Evolutionary conservation across 305 asterid genomes (phyloP).

Genomic region (Fraxinus xanthoxyloides): DNA sequence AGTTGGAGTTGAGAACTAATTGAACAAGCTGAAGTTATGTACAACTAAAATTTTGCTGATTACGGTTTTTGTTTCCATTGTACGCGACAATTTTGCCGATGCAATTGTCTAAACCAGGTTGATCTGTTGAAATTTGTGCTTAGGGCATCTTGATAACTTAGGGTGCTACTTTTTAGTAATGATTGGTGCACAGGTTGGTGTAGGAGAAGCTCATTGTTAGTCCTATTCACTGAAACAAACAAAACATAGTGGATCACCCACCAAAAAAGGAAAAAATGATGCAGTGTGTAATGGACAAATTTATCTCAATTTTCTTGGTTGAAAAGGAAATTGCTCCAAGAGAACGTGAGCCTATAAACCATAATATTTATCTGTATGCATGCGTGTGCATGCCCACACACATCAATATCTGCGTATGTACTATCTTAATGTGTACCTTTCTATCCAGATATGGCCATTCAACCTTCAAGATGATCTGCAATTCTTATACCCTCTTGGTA

Average conservation of each 20-base stretch:
- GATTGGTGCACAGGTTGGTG: constrained; percentile 31
- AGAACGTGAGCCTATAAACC: background rate
- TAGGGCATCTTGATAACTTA: background rate
- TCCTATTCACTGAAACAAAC: constrained; percentile 39
- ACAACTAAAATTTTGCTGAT: background rate
- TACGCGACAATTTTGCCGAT: background rate
- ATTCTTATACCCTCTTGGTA: background rate
- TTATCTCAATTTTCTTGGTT: constrained; percentile 24
- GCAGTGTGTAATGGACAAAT: constrained; percentile 26
- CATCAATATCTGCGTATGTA: background rate
- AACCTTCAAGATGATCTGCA: background rate
- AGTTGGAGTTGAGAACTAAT: constrained; percentile 3
- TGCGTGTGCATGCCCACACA: background rate
- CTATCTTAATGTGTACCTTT: background rate
- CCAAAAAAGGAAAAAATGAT: constrained; percentile 36
- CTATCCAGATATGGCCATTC: constrained; percentile 1
- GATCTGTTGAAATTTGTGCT: background rate
- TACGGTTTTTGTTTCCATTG: background rate
- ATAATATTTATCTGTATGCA: constrained; percentile 18
- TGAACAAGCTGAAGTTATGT: background rate
- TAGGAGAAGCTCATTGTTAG: constrained; percentile 24
- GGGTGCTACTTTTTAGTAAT: constrained; percentile 13
- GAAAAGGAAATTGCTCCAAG: constrained; percentile 22
- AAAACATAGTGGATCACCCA: constrained; percentile 53
- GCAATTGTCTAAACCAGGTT: background rate